These are phyloP conservation scores for Cylindrotheca closterium DNA, from an alignment of 108 stramenopile species.

Conservation along the genomic window DNA sequence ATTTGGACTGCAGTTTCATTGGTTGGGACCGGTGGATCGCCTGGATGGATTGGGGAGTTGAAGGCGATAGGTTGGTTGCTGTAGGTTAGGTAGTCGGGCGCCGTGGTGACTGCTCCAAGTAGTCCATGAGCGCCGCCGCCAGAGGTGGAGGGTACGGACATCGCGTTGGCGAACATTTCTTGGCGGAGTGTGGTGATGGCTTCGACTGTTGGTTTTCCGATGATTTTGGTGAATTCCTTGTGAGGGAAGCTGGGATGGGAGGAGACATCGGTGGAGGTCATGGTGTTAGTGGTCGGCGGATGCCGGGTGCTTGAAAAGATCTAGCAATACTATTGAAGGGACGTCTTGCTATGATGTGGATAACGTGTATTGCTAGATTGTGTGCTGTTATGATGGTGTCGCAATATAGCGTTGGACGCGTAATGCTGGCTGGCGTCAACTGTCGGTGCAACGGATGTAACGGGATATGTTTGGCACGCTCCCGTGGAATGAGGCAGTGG, in stretches of 20 bases:
- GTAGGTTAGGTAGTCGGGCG: background rate
- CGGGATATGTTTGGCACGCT: too few relatives aligned
- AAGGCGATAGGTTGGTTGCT: background rate
- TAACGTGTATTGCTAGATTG: too few relatives aligned
- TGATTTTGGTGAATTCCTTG: background rate
- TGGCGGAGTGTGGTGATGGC: background rate
- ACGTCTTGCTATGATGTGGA: too few relatives aligned
- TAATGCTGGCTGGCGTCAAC: too few relatives aligned
- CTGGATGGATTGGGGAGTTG: background rate
- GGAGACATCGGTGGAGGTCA: background rate
- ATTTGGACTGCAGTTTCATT: background rate
- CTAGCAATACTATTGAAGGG: too few relatives aligned
- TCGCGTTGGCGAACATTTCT: conserved; percentile 12
- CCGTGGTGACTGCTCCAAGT: conserved; percentile 1
- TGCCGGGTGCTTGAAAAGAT: too few relatives aligned
- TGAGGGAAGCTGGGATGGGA: background rate
- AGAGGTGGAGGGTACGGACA: background rate
- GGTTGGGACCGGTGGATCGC: background rate
- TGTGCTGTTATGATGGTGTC: too few relatives aligned
- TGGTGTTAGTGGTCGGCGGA: too few relatives aligned
- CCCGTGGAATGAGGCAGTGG: too few relatives aligned
- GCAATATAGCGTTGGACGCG: too few relatives aligned
- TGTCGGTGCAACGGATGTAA: too few relatives aligned
- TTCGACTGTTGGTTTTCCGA: background rate
- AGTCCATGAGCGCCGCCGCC: conserved; percentile 19